phyloP scores from a whole-genome alignment of 331 rosid species.

The Rosa hybrid region DNA sequence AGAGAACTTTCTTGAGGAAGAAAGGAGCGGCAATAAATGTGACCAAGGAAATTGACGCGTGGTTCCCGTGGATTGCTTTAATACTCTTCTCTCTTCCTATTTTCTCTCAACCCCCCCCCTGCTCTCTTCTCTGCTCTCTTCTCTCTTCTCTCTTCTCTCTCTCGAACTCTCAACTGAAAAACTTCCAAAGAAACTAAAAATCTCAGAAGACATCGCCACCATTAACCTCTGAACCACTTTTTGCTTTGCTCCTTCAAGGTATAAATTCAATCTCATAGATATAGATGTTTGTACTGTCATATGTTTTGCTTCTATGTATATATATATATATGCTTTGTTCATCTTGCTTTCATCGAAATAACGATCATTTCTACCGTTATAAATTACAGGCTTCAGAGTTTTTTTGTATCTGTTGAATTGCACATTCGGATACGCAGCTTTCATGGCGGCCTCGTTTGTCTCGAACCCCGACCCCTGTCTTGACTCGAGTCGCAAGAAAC shows the following conservation, averaged over 20 bases:
- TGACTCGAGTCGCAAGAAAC: slow-evolving; percentile 39
- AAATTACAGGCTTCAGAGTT: not conserved
- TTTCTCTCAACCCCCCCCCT: slow-evolving; percentile 2
- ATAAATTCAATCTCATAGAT: not conserved
- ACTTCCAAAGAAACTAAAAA: not conserved
- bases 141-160: not conserved
- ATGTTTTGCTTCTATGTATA: not conserved
- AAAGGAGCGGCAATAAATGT: slow-evolving; percentile 34
- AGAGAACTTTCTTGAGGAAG: slow-evolving; percentile 6
- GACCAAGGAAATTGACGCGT: slow-evolving; percentile 53
- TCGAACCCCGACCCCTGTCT: slow-evolving; percentile 28
- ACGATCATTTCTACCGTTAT: not conserved
- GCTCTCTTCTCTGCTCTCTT: not conserved
- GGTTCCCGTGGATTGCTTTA: slow-evolving; percentile 56
- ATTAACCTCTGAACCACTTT: not conserved
- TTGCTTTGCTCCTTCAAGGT: not conserved
- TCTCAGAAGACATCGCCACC: not conserved
- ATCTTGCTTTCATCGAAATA: not conserved
- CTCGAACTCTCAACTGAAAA: not conserved
- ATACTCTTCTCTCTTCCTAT: slow-evolving; percentile 14
- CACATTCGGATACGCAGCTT: not conserved
- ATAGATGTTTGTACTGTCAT: not conserved
- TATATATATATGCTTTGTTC: not conserved
- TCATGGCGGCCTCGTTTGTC: slow-evolving; percentile 55
- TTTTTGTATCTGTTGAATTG: not conserved